Base-by-base conservation (phyloP, 495 filamentous ascomycete species). In the Hypoxylon cercidicola region DNA sequence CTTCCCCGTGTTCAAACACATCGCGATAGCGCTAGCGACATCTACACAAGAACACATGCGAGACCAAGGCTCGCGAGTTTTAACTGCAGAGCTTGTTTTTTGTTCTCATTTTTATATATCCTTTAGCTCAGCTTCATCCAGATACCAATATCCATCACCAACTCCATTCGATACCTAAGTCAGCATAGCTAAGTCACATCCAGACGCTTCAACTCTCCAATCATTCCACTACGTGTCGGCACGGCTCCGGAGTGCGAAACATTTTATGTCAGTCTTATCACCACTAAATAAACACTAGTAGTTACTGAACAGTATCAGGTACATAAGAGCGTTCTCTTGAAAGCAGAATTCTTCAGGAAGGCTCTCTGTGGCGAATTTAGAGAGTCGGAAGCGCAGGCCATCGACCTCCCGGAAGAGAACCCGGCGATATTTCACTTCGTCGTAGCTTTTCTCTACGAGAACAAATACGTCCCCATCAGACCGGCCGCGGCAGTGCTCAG, bases 401-500 rank as follows among this genome's bases (percentile, higher is more conserved):
- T 83, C 35, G 71, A 81, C 35, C 60, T 84, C 0, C 78, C 76
- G 1, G 81, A 83, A 41, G 81, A 84, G 57, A 72, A 81, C 51
- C 79, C 81, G 1, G 74, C 71, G 32, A 81, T 79, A 44, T 81
- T 83, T 47, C 78, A 80, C 28, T 79, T 81, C 43, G 64, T 84
- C n/a, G 52, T 84, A 9, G 78, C 80, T 25, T 83, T 75, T 47
- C 66, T 84, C 19, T 82, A 84, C 63, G 80, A 82, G 63, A 77
- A 70, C 13, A 77, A 72, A 62, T 83, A 78, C 48, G 74, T 77
- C 20, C 78, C 81, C 35, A 78, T 79, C 49, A 77, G 72, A 64
- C 66, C 78, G 3, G 59, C 70, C 10, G 66, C 78, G 4, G 71
- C 70, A 3, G 78, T 74, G 0, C 73, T 81, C 0, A 44, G 77